phyloP scores from a whole-genome alignment of 2,329 filamentous ascomycete species.

The Colletotrichum phormii region DNA sequence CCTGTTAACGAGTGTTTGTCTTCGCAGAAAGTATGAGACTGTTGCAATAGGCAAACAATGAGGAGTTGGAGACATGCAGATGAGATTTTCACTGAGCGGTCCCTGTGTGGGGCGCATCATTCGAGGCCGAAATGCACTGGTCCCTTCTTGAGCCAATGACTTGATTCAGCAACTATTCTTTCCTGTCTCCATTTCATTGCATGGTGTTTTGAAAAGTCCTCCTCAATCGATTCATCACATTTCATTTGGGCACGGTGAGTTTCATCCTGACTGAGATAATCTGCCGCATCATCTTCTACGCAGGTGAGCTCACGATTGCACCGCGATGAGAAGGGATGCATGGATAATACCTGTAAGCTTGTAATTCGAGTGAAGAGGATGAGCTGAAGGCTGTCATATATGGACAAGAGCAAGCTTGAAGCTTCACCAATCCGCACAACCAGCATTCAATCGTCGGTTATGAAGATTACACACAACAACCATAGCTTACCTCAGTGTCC shows the following conservation, averaged over 20 bases:
- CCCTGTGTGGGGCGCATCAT: constrained; percentile 25
- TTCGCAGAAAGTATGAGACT: neutral
- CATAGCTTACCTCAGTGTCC: too few relatives aligned
- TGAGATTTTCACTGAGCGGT: constrained; percentile 31
- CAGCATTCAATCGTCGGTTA: too few relatives aligned
- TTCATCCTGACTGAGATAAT: neutral
- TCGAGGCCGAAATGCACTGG: constrained; percentile 19
- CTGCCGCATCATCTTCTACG: neutral
- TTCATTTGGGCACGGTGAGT: neutral
- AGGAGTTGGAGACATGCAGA: neutral
- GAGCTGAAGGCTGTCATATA: neutral
- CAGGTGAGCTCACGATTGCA: too few relatives aligned
- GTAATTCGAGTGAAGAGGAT: neutral
- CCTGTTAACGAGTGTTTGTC: too few relatives aligned
- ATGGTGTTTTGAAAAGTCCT: neutral
- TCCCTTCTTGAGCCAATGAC: constrained; percentile 9
- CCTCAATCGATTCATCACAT: neutral
- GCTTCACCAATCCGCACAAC: too few relatives aligned
- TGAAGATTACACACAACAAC: too few relatives aligned
- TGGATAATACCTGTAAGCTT: too few relatives aligned
- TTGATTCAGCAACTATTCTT: neutral
- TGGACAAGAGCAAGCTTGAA: neutral
- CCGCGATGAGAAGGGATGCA: too few relatives aligned
- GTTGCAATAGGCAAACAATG: neutral
- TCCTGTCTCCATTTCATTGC: neutral